Percentiles rank a stretch among this genome's conserved stretches.
These are phyloP conservation scores for Drechslerella coelobrocha DNA, from an alignment of 2,329 filamentous ascomycete species.

Conservation along the genomic window DNA sequence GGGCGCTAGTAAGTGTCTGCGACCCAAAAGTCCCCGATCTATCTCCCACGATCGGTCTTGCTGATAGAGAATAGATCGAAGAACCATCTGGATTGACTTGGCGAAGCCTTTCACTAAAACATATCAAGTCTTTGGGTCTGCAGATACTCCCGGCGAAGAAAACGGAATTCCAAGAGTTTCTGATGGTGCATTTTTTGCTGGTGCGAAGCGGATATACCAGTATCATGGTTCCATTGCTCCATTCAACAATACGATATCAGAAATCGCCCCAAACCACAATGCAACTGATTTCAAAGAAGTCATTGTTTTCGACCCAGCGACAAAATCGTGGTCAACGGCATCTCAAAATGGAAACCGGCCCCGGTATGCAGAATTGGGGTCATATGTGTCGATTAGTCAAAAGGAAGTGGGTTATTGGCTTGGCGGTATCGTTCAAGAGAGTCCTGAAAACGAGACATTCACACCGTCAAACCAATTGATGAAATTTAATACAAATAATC, in stretches of 20 bases:
- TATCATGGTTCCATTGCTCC: neutral
- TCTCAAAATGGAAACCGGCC: neutral
- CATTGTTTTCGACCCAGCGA: constrained; percentile 3
- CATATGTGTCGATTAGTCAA: neutral
- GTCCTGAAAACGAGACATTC: too few relatives aligned
- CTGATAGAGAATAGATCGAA: neutral
- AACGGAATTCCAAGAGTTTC: neutral
- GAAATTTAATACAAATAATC: neutral
- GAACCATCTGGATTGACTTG: constrained; percentile 10
- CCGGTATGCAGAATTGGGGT: neutral
- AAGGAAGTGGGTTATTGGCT: constrained; percentile 15
- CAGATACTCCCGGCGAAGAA: neutral
- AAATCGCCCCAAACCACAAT: neutral
- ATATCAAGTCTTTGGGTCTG: neutral
- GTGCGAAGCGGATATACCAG: neutral
- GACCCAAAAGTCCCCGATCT: neutral
- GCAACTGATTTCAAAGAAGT: neutral
- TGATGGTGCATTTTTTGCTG: constrained; percentile 8
- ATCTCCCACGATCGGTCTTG: neutral
- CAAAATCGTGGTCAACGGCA: constrained; percentile 4
- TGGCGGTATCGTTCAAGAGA: neutral
- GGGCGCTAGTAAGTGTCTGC: neutral
- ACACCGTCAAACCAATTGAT: neutral
- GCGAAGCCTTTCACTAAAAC: neutral
- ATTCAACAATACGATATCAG: neutral